Evolutionary conservation across 2,329 filamentous ascomycete genomes (phyloP).

Genomic region (Teratosphaeria viscida): DNA sequence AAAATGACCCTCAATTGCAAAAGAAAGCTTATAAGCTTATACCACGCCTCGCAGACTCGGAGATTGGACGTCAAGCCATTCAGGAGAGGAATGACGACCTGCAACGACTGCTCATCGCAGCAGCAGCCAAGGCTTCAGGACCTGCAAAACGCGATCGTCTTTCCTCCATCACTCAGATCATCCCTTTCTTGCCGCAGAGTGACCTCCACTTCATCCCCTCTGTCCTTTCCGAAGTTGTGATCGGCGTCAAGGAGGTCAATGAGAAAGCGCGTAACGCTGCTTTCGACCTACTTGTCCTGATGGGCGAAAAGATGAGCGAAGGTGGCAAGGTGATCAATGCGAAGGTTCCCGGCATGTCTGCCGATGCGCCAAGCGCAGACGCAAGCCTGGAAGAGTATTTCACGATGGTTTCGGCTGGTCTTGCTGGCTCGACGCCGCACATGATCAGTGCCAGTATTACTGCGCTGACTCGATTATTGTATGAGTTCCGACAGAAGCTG

Average conservation of each 20-base stretch:
- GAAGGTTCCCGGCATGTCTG: conserved; percentile 76
- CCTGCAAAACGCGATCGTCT: conserved; percentile 81
- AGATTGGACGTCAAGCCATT: conserved; percentile 65
- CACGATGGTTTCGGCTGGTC: conserved; percentile 93
- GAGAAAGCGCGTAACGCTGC: conserved; percentile 83
- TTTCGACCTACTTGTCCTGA: conserved; percentile 79
- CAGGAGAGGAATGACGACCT: conserved; percentile 65
- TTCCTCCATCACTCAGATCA: conserved; percentile 67
- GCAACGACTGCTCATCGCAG: conserved; percentile 68
- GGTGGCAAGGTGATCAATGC: conserved; percentile 71
- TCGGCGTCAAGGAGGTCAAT: conserved; percentile 95
- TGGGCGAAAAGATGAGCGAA: conserved; percentile 72
- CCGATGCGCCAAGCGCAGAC: conserved; percentile 61
- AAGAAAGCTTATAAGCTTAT: conserved; percentile 99
- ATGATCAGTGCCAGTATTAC: conserved; percentile 98
- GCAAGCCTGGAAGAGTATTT: conserved; percentile 91
- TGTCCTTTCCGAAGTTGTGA: conserved; percentile 85
- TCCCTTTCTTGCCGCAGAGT: conserved; percentile 64
- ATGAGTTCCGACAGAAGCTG: conserved; percentile 70
- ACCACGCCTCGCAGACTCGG: conserved; percentile 74
- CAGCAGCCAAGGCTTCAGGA: conserved; percentile 73
- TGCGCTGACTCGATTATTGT: conserved; percentile 83
- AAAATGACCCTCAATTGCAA: conserved; percentile 81
- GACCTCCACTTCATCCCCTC: conserved; percentile 90
- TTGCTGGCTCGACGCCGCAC: conserved; percentile 85